Conservation (phyloP, 441 rosid genomes). For the Hura crepitans region DNA sequence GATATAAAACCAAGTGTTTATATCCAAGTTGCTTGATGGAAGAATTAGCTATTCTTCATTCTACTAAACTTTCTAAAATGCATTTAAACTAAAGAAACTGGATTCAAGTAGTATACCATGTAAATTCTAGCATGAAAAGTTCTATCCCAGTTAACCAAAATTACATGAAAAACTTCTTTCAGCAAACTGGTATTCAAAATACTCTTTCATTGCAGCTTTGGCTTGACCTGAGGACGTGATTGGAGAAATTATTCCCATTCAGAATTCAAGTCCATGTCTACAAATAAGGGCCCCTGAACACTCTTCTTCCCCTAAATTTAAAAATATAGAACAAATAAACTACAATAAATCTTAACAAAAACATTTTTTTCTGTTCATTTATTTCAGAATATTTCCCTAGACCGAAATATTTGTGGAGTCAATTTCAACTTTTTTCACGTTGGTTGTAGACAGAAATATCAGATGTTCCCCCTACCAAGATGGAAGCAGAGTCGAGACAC, state of each 20-base stretch:
- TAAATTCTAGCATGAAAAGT: no score
- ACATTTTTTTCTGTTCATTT: background rate
- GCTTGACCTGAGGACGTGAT: background rate
- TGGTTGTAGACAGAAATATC: background rate
- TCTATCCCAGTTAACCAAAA: background rate
- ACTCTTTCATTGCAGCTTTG: background rate
- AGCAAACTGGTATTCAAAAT: background rate
- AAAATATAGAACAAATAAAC: background rate
- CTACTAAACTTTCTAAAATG: background rate
- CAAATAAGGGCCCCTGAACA: background rate
- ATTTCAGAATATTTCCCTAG: no score
- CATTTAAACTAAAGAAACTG: background rate
- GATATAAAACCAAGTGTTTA: background rate
- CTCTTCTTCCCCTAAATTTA: background rate
- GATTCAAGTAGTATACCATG: no score
- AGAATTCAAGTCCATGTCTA: background rate
- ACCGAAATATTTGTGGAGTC: background rate
- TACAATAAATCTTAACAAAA: background rate
- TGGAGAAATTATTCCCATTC: background rate
- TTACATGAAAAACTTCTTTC: background rate
- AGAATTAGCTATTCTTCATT: background rate
- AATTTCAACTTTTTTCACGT: background rate
- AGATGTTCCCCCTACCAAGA: background rate
- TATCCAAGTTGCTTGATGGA: background rate
- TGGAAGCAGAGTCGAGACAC: slow-evolving; percentile 33